Evolutionary conservation across 2,329 filamentous ascomycete species (phyloP).

Genomic region (Fusarium phyllophilum): DNA sequence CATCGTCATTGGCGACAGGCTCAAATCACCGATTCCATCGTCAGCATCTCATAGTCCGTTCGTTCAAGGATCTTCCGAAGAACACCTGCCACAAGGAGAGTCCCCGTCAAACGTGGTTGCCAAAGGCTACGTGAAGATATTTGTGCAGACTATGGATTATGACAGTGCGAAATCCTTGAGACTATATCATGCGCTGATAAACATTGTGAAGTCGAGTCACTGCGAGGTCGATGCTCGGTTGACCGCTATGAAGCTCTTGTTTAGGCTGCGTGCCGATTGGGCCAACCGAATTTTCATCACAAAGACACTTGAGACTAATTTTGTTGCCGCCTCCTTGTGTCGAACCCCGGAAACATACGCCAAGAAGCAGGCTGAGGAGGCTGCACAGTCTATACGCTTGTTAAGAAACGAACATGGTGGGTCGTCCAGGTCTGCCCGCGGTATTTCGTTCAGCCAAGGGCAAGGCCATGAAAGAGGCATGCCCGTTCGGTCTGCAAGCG

Average conservation of each 20-base stretch:
- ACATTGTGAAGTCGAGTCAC: conserved; percentile 67
- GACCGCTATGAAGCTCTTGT: conserved; percentile 80
- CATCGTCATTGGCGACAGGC: conserved; percentile 61
- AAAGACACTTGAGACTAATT: conserved; percentile 75
- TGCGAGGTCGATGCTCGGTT: conserved; percentile 76
- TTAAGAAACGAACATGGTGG: conserved; percentile 57
- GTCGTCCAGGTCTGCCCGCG: conserved; percentile 56
- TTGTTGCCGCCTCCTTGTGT: conserved; percentile 76
- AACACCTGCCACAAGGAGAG: conserved; percentile 47
- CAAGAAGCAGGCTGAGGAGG: conserved; percentile 63
- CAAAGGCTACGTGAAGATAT: conserved; percentile 77
- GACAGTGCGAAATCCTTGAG: conserved; percentile 72
- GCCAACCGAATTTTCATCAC: conserved; percentile 80
- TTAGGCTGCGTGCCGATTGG: conserved; percentile 85
- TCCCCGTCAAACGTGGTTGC: conserved; percentile 77
- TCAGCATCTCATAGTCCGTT: conserved; percentile 42
- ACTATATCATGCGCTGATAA: conserved; percentile 71
- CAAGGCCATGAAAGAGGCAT: conserved; percentile 56
- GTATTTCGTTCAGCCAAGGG: conserved; percentile 62
- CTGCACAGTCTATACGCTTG: conserved; percentile 56
- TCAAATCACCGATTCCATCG: conserved; percentile 54
- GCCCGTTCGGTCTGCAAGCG: conserved; percentile 56
- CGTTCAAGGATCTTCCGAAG: conserved; percentile 33
- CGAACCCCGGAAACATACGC: conserved; percentile 67
- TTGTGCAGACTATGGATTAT: conserved; percentile 75